phyloP scores from a whole-genome alignment of 495 filamentous ascomycete species.

The Pseudotulostoma volvatum region DNA sequence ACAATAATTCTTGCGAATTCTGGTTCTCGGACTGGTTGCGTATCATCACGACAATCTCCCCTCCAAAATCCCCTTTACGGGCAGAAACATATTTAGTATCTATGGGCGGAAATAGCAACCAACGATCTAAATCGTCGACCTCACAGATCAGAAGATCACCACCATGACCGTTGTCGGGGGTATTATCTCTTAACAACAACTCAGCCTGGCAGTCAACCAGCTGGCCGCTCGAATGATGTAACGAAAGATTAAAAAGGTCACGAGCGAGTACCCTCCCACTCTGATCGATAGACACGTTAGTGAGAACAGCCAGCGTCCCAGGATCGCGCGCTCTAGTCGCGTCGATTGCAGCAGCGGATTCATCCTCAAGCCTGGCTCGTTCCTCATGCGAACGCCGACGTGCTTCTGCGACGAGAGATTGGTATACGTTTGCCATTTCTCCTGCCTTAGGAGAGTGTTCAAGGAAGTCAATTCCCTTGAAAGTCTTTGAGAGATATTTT shows the following conservation, averaged over 20 bases:
- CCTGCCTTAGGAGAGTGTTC: slow-evolving; percentile 42
- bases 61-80: slow-evolving; percentile 50
- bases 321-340: slow-evolving; percentile 61
- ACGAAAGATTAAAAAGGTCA: slow-evolving; percentile 72
- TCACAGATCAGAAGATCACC: slow-evolving; percentile 87
- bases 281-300: slow-evolving; percentile 53
- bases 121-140: slow-evolving; percentile 55
- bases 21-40: slow-evolving; percentile 32
- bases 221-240: slow-evolving; percentile 82
- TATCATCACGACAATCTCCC: slow-evolving; percentile 72
- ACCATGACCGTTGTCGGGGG: slow-evolving; percentile 32
- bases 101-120: slow-evolving; percentile 82
- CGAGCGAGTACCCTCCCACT: slow-evolving; percentile 66
- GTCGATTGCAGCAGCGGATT: slow-evolving; percentile 73
- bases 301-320: slow-evolving; percentile 50
- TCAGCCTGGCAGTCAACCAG: slow-evolving; percentile 80
- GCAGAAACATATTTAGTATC: slow-evolving; percentile 55
- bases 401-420: slow-evolving; percentile 58
- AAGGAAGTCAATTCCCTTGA: slow-evolving; percentile 49
- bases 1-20: slow-evolving; percentile 69
- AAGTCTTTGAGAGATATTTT: slow-evolving; percentile 73
- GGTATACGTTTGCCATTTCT: slow-evolving; percentile 39
- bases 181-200: slow-evolving; percentile 66
- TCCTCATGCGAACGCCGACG: slow-evolving; percentile 73
- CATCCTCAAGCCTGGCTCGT: slow-evolving; percentile 72